phyloP scores from a whole-genome alignment of 257 asterid genomes.

The Przewalskia tangutica region DNA sequence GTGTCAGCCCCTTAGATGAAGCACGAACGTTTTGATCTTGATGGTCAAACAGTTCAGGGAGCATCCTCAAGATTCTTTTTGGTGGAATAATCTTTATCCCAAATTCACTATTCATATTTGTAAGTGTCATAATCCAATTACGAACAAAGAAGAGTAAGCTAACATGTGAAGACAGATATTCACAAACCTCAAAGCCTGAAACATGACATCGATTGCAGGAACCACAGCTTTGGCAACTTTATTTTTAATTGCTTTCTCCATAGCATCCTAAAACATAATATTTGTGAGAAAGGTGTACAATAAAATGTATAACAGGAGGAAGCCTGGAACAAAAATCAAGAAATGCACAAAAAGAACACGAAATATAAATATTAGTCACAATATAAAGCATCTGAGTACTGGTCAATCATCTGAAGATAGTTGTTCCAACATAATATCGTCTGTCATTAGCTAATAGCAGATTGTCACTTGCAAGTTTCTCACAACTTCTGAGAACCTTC shows the following conservation, averaged over 20 bases:
- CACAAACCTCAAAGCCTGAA: constrained; percentile 88
- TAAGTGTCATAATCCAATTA: constrained; percentile 16
- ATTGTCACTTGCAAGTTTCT: background rate
- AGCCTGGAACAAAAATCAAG: background rate
- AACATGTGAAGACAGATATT: constrained; percentile 8
- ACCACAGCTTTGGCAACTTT: constrained; percentile 98
- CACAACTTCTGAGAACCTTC: background rate
- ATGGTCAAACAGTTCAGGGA: constrained; percentile 98
- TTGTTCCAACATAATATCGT: background rate
- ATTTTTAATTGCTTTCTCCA: constrained; percentile 97
- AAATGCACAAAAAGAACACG: background rate
- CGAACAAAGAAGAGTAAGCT: background rate
- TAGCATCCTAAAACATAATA: constrained; percentile 65
- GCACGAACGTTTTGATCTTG: constrained; percentile 99
- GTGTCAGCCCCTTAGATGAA: constrained; percentile 88
- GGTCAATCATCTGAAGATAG: background rate
- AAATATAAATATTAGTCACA: background rate
- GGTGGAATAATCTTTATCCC: constrained; percentile 94
- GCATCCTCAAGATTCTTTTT: constrained; percentile 96
- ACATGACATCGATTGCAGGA: constrained; percentile 99
- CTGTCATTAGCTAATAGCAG: background rate
- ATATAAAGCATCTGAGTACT: background rate
- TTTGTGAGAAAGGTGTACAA: background rate
- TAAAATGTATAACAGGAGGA: background rate
- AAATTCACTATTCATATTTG: constrained; percentile 67